Conservation (phyloP, 2,329 filamentous ascomycete species). For the Diplodia scrobiculata region DNA sequence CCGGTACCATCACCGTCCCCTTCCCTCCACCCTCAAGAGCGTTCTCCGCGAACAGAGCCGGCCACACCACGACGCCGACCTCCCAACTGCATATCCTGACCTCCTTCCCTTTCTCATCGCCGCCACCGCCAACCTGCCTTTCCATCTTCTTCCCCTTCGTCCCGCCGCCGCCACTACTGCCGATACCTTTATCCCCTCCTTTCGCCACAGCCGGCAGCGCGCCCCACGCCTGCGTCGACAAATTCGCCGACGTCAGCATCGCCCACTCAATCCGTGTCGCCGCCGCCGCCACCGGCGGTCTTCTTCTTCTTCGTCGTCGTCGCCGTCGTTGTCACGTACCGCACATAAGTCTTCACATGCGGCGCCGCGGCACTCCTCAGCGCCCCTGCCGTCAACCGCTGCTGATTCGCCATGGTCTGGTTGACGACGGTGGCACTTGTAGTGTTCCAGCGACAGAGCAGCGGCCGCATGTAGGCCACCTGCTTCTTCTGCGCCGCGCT, state of each 20-base stretch:
- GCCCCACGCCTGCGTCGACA: slow-evolving; percentile 89
- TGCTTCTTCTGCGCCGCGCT: slow-evolving; percentile 72
- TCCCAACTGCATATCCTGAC: slow-evolving; percentile 79
- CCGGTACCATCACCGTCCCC: too few relatives aligned
- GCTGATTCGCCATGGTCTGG: neutral
- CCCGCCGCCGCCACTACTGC: too few relatives aligned
- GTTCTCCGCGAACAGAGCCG: slow-evolving; percentile 52
- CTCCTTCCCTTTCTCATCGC: neutral
- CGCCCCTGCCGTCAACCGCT: slow-evolving; percentile 31
- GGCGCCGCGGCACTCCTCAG: slow-evolving; percentile 66
- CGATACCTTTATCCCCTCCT: neutral
- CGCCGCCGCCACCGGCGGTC: too few relatives aligned
- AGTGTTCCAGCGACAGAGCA: slow-evolving; percentile 71
- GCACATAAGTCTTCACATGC: slow-evolving; percentile 87
- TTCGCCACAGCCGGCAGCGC: slow-evolving; percentile 50
- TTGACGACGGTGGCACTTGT: too few relatives aligned
- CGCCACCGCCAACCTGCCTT: neutral
- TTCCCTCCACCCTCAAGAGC: neutral
- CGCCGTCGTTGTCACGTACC: slow-evolving; percentile 40
- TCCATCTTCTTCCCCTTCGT: neutral
- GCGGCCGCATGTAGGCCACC: slow-evolving; percentile 68
- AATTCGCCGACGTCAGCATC: slow-evolving; percentile 83
- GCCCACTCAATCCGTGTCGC: slow-evolving; percentile 72
- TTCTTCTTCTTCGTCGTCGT: neutral
- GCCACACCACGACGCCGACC: slow-evolving; percentile 81